Base-by-base conservation (phyloP, 129 eudicot genomes). In the Deinandra increscens region DNA sequence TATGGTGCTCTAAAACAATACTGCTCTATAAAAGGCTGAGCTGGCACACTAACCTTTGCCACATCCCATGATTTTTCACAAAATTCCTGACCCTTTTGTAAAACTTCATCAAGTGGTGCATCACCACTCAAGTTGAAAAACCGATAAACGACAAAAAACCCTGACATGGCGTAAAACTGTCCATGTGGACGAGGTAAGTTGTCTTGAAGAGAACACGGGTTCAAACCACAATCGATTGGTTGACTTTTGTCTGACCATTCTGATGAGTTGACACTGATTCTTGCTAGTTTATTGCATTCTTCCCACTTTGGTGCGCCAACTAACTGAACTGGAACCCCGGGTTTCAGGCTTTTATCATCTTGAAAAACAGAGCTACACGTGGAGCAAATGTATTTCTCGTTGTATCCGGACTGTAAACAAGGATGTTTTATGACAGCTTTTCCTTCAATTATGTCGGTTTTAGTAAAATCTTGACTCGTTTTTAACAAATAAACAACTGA, bases 1-100 rank as follows among this genome's bases (percentile, higher is more conserved):
- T 94, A 94, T 0, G 99, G 99, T 48, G 99, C 93, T 77, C 99
- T 85, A 26, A 94, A 94, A 80, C 99, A 94, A 74, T 94, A 94
- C 56, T 94, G 99, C 55, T 94, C 99, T 45, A 89, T 90, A 64
- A 78, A 94, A 61, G 99, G 99, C 86, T 94, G 99, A 41, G 97
- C 87, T 44, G 83, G 83, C 72, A 94, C 99, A 67, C 97, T 94
- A 15, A 60, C 79, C 75, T 81, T 85, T 0, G 99, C 99, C 60
- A 72, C 78, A 55, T 89, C 84, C 99, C 99, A 94, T 60, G 83
- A 7, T 67, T 85, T 85, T 17, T 84, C 90, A 61, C 97, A 94
- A 69, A 85, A 94, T 26, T 76, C 81, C 13, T 68, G 82, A 36
- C 99, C 99, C 75, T 81, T 94, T 36, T 74, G 83, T 64, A 94